Evolutionary conservation across 192 early-diverging fungal genomes (phyloP), one percentile per base, ranked within the genome.

Genomic region (Entophlyctis luteolus): DNA sequence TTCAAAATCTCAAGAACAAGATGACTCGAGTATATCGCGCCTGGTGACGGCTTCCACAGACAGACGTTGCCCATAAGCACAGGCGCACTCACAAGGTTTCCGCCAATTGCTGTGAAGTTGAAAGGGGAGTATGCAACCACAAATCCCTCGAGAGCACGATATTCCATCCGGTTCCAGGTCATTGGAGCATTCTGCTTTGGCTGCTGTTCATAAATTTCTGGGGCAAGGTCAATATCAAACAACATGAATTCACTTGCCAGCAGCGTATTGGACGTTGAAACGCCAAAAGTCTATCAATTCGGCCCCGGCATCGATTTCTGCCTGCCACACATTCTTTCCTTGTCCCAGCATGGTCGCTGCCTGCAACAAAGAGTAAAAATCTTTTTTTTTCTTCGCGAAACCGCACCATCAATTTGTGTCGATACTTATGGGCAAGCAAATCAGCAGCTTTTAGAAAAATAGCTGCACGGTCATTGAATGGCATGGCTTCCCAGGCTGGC

Each of bases 101-200:
- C 94, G 68, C 93, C 96, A 74, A 98, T 98, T 59, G 96, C 96
- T 37, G 96, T 98, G 75, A 98, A 98, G 81, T 98, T 98, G 86
- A 98, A 98, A 23, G 96, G 96, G 29, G 94, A 93, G 68, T 96
- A 92, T 34, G 94, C 96, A 55, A 92, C 88, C 33, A 98, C 94
- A 69, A 97, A 96, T n/a, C 96, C 96, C 78, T 98, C 96, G 38
- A 98, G 83, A 33, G 91, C 85, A 38, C 96, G 89, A 82, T 95
- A 96, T 83, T 98, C 96, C 67, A 87, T 81, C 62, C 94, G 86
- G 82, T 98, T 98, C 96, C 96, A 98, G 46, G 81, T 84, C 35
- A 85, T 83, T 27, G 84, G 62, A 12, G 89, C 70, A 82, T 96
- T 95, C 80, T 89, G 87, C 62, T 90, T 84, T 33, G 96, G 94